Base-by-base conservation (phyloP, 257 asterid species). In the Solanum bulbocastanum region DNA sequence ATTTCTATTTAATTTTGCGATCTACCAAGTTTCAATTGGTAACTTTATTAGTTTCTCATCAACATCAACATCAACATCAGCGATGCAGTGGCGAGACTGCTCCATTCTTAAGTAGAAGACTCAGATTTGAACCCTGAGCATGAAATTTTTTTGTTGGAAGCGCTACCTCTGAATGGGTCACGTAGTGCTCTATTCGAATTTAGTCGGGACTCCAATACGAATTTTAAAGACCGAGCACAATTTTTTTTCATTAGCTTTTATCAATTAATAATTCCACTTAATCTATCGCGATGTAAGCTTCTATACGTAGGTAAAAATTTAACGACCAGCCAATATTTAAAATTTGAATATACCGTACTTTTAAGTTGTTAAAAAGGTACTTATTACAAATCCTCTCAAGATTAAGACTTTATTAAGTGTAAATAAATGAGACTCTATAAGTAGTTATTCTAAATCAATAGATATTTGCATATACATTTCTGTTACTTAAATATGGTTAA, bases 181-280 rank as follows among this genome's bases (percentile, higher is more conserved):
- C 13, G 2, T 0, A 14, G 15, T 13, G 20, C 3, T 4, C 6
- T 13, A 14, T 46, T 46, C 7, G 0, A 46, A 46, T 46, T 46
- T 14, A 4, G 0, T 46, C 3, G 3, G 0, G 1, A 1, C 0
- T 46, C 2, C 0, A 14, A 4, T 0, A 14, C 5, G 6, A 5
- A 46, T 14, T 46, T 14, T 7, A 0, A 46, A 46, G 3, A 13
- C 18, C 18, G 18, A 12, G 0, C 16, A 44, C 52, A 44, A 4
- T 44, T 44, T 3, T 7, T 42, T 37, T 44, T 44, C 14, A 44
- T 44, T 60, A 23, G 15, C 30, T 60, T 60, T 14, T 60, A 12
- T 23, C 72, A 11, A n/a, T n/a, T 65, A 25, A 11, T 65, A 20
- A 58, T 58, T 58, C 11, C 72, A 11, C 33, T 10, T 65, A 65